Evolutionary conservation across 192 early-diverging fungal species (phyloP), one percentile per base, ranked within the genome.

Genomic region (Rhizoclosmatium sp.): DNA sequence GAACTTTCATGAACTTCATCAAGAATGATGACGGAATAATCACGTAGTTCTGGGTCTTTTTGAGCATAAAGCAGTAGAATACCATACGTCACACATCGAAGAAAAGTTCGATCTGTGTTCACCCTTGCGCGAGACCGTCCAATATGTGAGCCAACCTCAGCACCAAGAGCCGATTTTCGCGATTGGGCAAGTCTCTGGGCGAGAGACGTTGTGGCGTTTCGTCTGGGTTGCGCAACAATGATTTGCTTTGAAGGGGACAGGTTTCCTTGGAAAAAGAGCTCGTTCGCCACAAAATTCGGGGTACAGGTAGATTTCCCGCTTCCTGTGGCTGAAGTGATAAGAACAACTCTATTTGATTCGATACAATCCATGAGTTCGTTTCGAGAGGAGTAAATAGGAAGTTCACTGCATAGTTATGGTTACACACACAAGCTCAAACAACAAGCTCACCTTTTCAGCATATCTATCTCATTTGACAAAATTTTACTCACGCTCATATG

Each of bases 161-260:
- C 54, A 19, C 82, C 82, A 21, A 84, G 4, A 3, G 23, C 42
- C 5, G 73, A 47, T 9, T 48, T 23, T 10, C 82, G 75, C 7
- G 65, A 65, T 16, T 44, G 16, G 1, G 80, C 81, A 2, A 82
- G 67, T 4, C 64, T 42, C 7, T 76, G 49, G 4, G 82, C 82
- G 49, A 83, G 68, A 2, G 78, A 21, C 4, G 65, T 79, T n/a
- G 82, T 80, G n/a, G 82, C 82, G 9, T 73, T 58, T 16, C 82
- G 80, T 10, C 80, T 66, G 3, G 82, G 82, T 70, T 83, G 82
- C 4, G 82, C 80, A 19, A 83, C 82, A 46, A 83, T 71, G 39
- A 83, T 72, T 46, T 19, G 81, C 23, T 80, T 78, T 23, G 51
- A 45, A 2, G 66, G 40, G 21, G 69, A 41, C n/a, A 66, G 40